Evolutionary conservation across 1,284 basidiomycete species (phyloP).

Genomic region (Irpex rosettiformis): DNA sequence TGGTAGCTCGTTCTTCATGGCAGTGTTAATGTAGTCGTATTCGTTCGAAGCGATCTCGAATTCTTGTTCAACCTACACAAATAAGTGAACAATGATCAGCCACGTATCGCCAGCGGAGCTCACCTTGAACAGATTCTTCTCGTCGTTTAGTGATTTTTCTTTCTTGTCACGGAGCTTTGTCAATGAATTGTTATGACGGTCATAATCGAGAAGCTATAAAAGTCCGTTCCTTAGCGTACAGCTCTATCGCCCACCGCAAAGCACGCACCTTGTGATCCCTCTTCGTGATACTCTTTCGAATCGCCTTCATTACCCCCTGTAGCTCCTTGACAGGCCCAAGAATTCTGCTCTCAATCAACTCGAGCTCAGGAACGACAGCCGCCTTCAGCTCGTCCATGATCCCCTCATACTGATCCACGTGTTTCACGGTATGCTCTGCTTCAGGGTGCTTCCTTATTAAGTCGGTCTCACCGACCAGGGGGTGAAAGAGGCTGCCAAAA

Average conservation of each 20-base stretch:
- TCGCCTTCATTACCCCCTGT: slow-evolving; percentile 81
- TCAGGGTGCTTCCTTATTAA: slow-evolving; percentile 78
- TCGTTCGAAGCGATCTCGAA: slow-evolving; percentile 94
- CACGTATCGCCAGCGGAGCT: slow-evolving; percentile 30
- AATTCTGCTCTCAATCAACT: slow-evolving; percentile 90
- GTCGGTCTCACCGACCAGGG: slow-evolving; percentile 81
- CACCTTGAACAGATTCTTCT: slow-evolving; percentile 96
- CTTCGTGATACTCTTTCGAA: slow-evolving; percentile 94
- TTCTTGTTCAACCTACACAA: slow-evolving; percentile 88
- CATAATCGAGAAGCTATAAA: slow-evolving; percentile 83
- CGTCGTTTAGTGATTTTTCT: slow-evolving; percentile 89
- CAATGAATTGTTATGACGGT: slow-evolving; percentile 94
- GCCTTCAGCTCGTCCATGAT: slow-evolving; percentile 83
- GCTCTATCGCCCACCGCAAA: background rate
- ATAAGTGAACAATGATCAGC: background rate
- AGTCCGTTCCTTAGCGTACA: background rate
- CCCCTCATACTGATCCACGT: slow-evolving; percentile 68
- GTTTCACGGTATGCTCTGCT: slow-evolving; percentile 74
- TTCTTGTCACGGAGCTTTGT: slow-evolving; percentile 97
- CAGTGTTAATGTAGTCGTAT: slow-evolving; percentile 94
- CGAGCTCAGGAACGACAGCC: slow-evolving; percentile 86
- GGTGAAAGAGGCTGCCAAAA: slow-evolving; percentile 77
- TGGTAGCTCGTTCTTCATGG: slow-evolving; percentile 91
- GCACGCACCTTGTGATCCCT: slow-evolving; percentile 86
- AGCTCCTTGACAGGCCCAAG: slow-evolving; percentile 88